Base-by-base conservation (phyloP, 2,329 filamentous ascomycete genomes). In the Aspergillus candidus region DNA sequence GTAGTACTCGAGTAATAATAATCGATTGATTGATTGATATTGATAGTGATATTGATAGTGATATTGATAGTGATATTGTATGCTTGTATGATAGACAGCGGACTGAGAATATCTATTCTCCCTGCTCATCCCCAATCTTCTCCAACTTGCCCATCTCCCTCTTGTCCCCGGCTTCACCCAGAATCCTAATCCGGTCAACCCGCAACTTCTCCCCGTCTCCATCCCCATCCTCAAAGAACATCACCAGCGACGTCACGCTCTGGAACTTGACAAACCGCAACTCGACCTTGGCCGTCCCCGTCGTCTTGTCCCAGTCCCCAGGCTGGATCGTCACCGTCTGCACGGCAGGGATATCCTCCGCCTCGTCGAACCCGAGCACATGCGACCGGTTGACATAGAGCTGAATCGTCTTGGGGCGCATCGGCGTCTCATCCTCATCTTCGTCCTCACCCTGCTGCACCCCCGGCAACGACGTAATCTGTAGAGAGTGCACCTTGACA, bases 201-300 rank as follows among this genome's bases (percentile, higher is more conserved):
- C 93, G 82, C 46, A 93, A 84, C 73, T 87, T 90, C 63, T 97
- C 90, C 35, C 83, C 80, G 40, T 88, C 84, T 13, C 83, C 83
- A 43, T 91, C 86, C 2, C 89, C 90, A 62, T 94, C 84, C 42
- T 86, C 86, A 30, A 98, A 83, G 65, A 96, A 98, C 10, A 98
- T 57, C 13, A 94, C 84, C 57, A 98, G 63, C 49, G 83, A 93
- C 47, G 82, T 85, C 42, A 96, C 86, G 62, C 89, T 94, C 71
- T 97, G 93, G 74, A 97, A 98, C 72, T 96, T 96, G 69, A 98
- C 93, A 61, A 91, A 96, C 11, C 90, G 86, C 57, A 97, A 71
- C 35, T 77, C 70, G 42, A 91, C 71, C 57, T 76, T 86, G 11
- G 81, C 84, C 7, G 87, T 91, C 40, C 82, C 84, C 11, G 86